Evolutionary conservation across 768 basidiomycete species (phyloP).

Genomic region (Nidularia sp.): DNA sequence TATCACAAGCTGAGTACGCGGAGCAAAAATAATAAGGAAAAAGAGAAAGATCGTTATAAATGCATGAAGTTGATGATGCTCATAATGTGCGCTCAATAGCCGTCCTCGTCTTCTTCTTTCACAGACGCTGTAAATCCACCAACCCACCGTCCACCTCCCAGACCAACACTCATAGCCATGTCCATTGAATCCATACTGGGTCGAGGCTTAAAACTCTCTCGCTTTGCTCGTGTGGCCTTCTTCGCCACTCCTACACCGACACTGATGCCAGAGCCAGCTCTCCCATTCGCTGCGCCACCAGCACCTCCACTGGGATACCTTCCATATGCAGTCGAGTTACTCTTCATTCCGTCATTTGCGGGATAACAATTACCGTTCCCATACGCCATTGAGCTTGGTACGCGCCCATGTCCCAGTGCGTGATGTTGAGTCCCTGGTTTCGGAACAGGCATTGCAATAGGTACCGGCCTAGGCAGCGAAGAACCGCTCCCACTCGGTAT

Average conservation of each 20-base stretch:
- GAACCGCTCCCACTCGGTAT: slow-evolving; percentile 20
- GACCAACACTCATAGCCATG: slow-evolving; percentile 17
- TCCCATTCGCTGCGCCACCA: slow-evolving; percentile 13
- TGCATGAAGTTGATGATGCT: background rate
- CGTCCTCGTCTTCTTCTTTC: slow-evolving; percentile 48
- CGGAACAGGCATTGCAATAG: slow-evolving; percentile 43
- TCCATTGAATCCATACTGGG: slow-evolving; percentile 59
- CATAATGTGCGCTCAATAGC: slow-evolving; percentile 7
- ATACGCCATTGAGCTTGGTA: slow-evolving; percentile 30
- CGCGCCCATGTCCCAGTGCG: slow-evolving; percentile 51
- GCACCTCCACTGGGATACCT: slow-evolving; percentile 11
- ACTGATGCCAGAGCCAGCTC: slow-evolving; percentile 7
- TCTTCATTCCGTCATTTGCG: slow-evolving; percentile 10
- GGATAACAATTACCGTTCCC: slow-evolving; percentile 8
- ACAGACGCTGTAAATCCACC: slow-evolving; percentile 32
- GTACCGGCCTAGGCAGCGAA: slow-evolving; percentile 28
- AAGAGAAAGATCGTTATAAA: slow-evolving; percentile 1
- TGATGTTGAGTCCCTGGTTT: slow-evolving; percentile 49
- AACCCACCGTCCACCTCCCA: slow-evolving; percentile 20
- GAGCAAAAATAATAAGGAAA: background rate
- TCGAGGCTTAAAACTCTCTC: slow-evolving; percentile 83
- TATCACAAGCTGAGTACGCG: too few relatives aligned
- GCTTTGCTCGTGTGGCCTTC: slow-evolving; percentile 49
- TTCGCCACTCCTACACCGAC: slow-evolving; percentile 27
- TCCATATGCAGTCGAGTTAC: slow-evolving; percentile 18